phyloP scores from a whole-genome alignment of 768 basidiomycete species.

The Neoboletus brunneissimus region DNA sequence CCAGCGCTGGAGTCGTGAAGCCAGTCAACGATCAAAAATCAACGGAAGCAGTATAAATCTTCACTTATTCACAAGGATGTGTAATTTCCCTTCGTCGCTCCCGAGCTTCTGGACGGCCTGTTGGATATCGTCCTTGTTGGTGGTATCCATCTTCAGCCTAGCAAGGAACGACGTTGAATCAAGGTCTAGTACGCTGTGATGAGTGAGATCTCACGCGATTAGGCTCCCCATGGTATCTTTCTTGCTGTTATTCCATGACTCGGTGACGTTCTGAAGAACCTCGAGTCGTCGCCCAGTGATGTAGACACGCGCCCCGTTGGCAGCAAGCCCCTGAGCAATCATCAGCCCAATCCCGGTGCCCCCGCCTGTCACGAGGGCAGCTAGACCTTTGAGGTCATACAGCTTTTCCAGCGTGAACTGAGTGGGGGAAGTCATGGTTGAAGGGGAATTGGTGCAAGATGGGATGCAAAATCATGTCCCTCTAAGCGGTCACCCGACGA shows the following conservation, averaged over 20 bases:
- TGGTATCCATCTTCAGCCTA: constrained; percentile 71
- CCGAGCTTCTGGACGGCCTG: constrained; percentile 42
- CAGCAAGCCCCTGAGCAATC: constrained; percentile 71
- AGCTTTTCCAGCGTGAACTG: constrained; percentile 30
- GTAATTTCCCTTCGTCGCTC: constrained; percentile 58
- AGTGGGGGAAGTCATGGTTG: constrained; percentile 23
- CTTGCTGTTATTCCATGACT: constrained; percentile 43
- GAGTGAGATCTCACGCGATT: constrained; percentile 49
- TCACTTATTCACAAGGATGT: constrained; percentile 83
- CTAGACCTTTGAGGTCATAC: constrained; percentile 54
- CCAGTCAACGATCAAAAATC: constrained; percentile 1
- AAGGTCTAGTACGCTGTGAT: not conserved
- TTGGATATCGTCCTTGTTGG: constrained; percentile 63
- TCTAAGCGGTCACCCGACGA: not conserved
- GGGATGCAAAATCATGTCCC: too few species aligned
- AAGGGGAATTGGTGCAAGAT: not conserved
- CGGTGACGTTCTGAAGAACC: constrained; percentile 57
- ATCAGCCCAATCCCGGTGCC: constrained; percentile 58
- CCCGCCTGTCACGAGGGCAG: constrained; percentile 49
- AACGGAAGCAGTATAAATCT: constrained; percentile 11
- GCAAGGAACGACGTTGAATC: not conserved
- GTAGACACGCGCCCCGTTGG: constrained; percentile 78
- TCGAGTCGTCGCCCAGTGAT: constrained; percentile 69
- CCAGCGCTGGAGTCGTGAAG: constrained; percentile 55
- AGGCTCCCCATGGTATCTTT: constrained; percentile 44